Percentiles rank a stretch among this genome's conserved stretches.
Evolutionary conservation across 495 filamentous ascomycete species (phyloP).

Genomic region (Chaetomium tenue): DNA sequence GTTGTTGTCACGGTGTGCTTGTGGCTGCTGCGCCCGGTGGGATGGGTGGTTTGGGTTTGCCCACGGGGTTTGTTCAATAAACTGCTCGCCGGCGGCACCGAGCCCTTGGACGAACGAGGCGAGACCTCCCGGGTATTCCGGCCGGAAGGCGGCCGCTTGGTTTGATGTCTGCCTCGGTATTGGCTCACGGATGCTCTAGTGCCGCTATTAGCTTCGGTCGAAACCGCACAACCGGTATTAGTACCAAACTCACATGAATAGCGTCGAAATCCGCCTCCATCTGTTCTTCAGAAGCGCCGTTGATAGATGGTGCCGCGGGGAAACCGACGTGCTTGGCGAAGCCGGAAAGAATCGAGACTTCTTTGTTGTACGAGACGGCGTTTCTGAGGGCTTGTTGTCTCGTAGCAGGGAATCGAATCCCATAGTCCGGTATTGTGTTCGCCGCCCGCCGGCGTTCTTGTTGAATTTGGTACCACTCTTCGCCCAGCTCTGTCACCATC

Average conservation of each 20-base stretch:
- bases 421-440: slow-evolving; percentile 75
- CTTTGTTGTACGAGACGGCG: slow-evolving; percentile 85
- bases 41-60: slow-evolving; percentile 83
- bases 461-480: slow-evolving; percentile 87
- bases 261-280: slow-evolving; percentile 82
- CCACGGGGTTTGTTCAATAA: slow-evolving; percentile 81
- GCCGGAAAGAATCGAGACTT: slow-evolving; percentile 86
- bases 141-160: slow-evolving; percentile 28
- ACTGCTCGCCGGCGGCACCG: slow-evolving; percentile 73
- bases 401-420: slow-evolving; percentile 67
- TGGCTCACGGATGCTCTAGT: slow-evolving; percentile 42
- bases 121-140: slow-evolving; percentile 37
- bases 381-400: slow-evolving; percentile 70
- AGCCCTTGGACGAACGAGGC: slow-evolving; percentile 41
- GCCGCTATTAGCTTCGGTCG: slow-evolving; percentile 21
- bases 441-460: slow-evolving; percentile 82
- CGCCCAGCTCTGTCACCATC: slow-evolving; percentile 73
- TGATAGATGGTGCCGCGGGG: slow-evolving; percentile 84
- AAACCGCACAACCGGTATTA: neutral
- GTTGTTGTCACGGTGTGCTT: slow-evolving; percentile 35
- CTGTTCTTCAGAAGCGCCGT: slow-evolving; percentile 66
- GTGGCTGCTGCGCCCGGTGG: slow-evolving; percentile 53
- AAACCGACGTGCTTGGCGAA: slow-evolving; percentile 93
- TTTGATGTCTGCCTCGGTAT: slow-evolving; percentile 18
- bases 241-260: slow-evolving; percentile 70